Conservation (phyloP, 805 yeast species). For the Yarrowia deformans region DNA sequence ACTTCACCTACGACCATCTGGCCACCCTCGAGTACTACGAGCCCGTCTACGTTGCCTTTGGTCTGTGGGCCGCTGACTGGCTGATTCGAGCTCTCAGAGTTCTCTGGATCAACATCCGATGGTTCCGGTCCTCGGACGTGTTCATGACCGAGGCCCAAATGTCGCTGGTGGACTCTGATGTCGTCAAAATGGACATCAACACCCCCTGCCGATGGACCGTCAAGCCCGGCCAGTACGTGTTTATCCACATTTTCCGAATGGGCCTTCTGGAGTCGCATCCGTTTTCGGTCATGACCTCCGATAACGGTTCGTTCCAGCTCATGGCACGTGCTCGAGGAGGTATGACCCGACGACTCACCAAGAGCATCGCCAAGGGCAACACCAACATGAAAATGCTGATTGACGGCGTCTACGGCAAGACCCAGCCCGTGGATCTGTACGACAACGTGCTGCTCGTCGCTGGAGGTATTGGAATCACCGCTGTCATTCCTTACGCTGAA, state of each 20-base stretch:
- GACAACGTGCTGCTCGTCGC: constrained; percentile 60
- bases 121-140: constrained; percentile 19
- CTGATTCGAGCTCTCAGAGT: constrained; percentile 62
- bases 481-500: constrained; percentile 58
- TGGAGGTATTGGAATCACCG: constrained; percentile 73
- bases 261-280: constrained; percentile 75
- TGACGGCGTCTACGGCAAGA: constrained; percentile 69
- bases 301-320: constrained; percentile 57
- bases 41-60: constrained; percentile 62
- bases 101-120: constrained; percentile 46
- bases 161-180: constrained; percentile 55
- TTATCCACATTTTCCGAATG: constrained; percentile 57
- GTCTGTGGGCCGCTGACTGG: constrained; percentile 74
- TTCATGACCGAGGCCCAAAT: constrained; percentile 51
- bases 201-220: constrained; percentile 63
- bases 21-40: constrained; percentile 60
- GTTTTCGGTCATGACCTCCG: constrained; percentile 59
- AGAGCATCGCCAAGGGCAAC: constrained; percentile 47
- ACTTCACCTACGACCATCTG: constrained; percentile 65
- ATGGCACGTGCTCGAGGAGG: constrained; percentile 63
- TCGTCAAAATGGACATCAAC: constrained; percentile 59
- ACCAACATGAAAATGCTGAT: constrained; percentile 55
- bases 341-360: constrained; percentile 55
- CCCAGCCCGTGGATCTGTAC: constrained; percentile 58
- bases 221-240: constrained; percentile 69